Conservation (phyloP, 2,329 filamentous ascomycete species). For the Botrytis elliptica region DNA sequence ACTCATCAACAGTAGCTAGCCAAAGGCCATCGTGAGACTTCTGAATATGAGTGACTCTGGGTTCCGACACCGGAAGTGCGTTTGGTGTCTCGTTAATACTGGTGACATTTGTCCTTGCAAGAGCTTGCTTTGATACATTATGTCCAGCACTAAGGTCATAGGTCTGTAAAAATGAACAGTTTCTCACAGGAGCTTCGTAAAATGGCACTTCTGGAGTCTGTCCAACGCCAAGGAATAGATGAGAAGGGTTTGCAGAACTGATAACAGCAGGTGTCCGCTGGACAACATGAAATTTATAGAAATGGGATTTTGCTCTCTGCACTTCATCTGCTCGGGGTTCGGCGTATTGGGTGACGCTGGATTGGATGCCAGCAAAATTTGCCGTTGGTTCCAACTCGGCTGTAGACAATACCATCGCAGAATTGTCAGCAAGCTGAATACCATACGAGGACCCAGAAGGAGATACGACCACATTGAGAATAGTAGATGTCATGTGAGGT, state of each 20-base stretch:
- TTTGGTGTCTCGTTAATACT: constrained; percentile 74
- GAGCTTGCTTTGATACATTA: constrained; percentile 80
- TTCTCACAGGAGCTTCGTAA: constrained; percentile 49
- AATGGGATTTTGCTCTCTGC: constrained; percentile 44
- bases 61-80: constrained; percentile 70
- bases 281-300: constrained; percentile 33
- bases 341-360: constrained; percentile 51
- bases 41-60: constrained; percentile 71
- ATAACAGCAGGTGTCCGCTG: constrained; percentile 57
- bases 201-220: constrained; percentile 57
- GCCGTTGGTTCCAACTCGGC: constrained; percentile 81
- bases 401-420: constrained; percentile 84
- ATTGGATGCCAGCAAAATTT: constrained; percentile 81
- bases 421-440: constrained; percentile 87
- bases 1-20: constrained; percentile 90
- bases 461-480: constrained; percentile 83
- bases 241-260: constrained; percentile 60
- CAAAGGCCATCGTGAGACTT: constrained; percentile 81
- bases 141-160: constrained; percentile 80
- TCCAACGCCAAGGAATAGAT: constrained; percentile 67
- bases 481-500: constrained; percentile 83
- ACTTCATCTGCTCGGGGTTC: constrained; percentile 54
- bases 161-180: constrained; percentile 71
- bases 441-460: constrained; percentile 77
- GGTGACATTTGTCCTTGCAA: constrained; percentile 85